phyloP scores from a whole-genome alignment of 2,329 filamentous ascomycete species.

The Claviceps citrina region DNA sequence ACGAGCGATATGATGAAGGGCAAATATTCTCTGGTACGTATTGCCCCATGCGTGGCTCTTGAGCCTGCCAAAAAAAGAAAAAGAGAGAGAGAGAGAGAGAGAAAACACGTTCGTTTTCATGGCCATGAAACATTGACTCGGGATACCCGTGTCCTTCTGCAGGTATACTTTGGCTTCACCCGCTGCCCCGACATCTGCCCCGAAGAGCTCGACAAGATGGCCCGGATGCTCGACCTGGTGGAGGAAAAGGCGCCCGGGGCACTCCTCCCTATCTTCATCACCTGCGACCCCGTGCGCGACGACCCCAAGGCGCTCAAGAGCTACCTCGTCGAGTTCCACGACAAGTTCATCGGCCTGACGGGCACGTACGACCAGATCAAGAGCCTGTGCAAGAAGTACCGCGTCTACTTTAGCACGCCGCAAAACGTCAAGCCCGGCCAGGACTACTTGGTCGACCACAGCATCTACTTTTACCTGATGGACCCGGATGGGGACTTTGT shows the following conservation, averaged over 20 bases:
- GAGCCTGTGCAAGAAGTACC: conserved; percentile 83
- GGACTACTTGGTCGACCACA: conserved; percentile 96
- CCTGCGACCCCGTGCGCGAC: conserved; percentile 86
- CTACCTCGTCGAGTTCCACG: conserved; percentile 86
- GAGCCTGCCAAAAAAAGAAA: no score
- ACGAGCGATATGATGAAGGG: conserved; percentile 72
- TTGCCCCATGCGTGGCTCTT: no score
- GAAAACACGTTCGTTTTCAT: background rate
- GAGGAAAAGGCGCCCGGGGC: conserved; percentile 34
- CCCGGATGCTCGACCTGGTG: conserved; percentile 72
- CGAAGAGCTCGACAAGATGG: conserved; percentile 98
- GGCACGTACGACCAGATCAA: conserved; percentile 91
- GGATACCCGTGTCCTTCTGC: no score
- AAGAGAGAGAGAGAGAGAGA: no score
- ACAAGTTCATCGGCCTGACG: conserved; percentile 71
- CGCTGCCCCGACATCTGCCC: conserved; percentile 98
- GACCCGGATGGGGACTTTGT: conserved; percentile 97
- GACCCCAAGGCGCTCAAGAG: conserved; percentile 68
- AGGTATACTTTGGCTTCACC: conserved; percentile 97
- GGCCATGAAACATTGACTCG: background rate
- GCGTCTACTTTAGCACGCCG: conserved; percentile 94
- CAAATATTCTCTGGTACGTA: conserved; percentile 59
- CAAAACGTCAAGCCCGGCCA: conserved; percentile 76
- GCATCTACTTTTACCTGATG: conserved; percentile 99
- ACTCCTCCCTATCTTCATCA: conserved; percentile 76